These are phyloP conservation scores for Hericium alpestre DNA, from an alignment of 768 basidiomycete species.

Conservation along the genomic window DNA sequence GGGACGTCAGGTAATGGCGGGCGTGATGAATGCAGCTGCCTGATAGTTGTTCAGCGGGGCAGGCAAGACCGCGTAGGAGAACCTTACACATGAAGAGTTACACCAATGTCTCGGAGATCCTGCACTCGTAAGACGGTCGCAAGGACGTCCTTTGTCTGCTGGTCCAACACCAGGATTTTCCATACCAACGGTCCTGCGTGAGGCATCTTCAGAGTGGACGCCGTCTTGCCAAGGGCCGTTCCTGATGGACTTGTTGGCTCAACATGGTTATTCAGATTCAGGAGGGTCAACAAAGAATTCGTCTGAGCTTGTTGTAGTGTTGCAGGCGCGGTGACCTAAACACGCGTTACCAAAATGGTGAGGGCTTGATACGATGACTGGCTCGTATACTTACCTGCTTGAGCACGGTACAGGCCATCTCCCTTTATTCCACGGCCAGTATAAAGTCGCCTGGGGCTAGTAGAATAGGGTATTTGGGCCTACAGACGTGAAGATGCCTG, in stretches of 20 bases:
- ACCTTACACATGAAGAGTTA: slow-evolving; percentile 92
- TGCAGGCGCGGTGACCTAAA: slow-evolving; percentile 29
- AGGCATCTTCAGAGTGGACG: slow-evolving; percentile 38
- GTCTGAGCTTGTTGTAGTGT: slow-evolving; percentile 88
- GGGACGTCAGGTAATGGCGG: slow-evolving; percentile 92
- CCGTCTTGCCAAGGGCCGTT: slow-evolving; percentile 25
- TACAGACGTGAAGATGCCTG: too few species aligned
- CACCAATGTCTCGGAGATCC: slow-evolving; percentile 91
- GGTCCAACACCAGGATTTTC: slow-evolving; percentile 94
- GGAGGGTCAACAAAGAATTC: slow-evolving; percentile 67
- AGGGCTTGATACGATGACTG: background rate
- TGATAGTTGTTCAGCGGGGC: slow-evolving; percentile 18
- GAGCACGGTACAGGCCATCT: background rate
- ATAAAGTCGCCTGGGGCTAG: background rate
- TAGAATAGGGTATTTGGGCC: too few species aligned
- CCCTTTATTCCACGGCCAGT: background rate
- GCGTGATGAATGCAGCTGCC: slow-evolving; percentile 82
- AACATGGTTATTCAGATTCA: slow-evolving; percentile 70
- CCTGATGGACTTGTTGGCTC: slow-evolving; percentile 24
- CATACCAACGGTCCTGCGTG: slow-evolving; percentile 71
- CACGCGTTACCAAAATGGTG: background rate
- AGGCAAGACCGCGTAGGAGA: background rate
- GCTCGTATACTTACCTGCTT: background rate
- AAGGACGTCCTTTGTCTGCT: slow-evolving; percentile 90
- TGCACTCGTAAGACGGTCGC: slow-evolving; percentile 94